Conservation (phyloP, 805 yeast genomes). For the Metschnikowia matae region DNA sequence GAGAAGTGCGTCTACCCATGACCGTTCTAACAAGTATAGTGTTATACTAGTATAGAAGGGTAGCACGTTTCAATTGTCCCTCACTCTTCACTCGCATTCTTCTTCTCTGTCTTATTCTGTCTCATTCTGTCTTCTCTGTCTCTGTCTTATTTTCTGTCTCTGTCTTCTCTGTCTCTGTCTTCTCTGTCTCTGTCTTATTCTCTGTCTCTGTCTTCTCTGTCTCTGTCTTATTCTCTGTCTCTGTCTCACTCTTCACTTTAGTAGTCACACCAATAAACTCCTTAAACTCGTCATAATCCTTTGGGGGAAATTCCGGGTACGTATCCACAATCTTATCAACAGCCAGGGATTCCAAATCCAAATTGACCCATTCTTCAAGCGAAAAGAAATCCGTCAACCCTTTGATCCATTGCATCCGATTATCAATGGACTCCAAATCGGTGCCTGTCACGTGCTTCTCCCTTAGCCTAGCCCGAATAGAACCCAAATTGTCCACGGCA, state of each 20-base stretch:
- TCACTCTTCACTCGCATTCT: no score
- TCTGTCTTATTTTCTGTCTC: no score
- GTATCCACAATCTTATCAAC: constrained; percentile 40
- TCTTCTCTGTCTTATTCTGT: no score
- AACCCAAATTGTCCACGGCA: constrained; percentile 60
- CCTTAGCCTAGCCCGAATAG: constrained; percentile 49
- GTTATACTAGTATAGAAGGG: no score
- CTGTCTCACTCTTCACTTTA: not conserved
- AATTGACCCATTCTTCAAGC: constrained; percentile 55
- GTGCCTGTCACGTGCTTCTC: constrained; percentile 39
- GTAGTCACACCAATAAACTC: constrained; percentile 3
- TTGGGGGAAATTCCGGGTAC: constrained; percentile 52
- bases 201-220: not conserved
- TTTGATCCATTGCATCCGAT: constrained; percentile 70
- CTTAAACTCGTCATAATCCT: constrained; percentile 16
- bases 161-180: no score
- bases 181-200: no score
- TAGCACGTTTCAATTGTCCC: no score
- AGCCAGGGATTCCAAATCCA: constrained; percentile 23
- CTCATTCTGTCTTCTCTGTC: no score
- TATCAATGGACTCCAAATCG: constrained; percentile 48
- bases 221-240: no score
- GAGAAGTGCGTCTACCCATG: no score
- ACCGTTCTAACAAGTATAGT: no score
- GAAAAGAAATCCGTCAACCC: constrained; percentile 56